A percentile compares a stretch with the other conserved stretches of the same genome.
These are phyloP conservation scores for Parachaetomium inaequale DNA, from an alignment of 495 filamentous ascomycete species.

Conservation along the genomic window DNA sequence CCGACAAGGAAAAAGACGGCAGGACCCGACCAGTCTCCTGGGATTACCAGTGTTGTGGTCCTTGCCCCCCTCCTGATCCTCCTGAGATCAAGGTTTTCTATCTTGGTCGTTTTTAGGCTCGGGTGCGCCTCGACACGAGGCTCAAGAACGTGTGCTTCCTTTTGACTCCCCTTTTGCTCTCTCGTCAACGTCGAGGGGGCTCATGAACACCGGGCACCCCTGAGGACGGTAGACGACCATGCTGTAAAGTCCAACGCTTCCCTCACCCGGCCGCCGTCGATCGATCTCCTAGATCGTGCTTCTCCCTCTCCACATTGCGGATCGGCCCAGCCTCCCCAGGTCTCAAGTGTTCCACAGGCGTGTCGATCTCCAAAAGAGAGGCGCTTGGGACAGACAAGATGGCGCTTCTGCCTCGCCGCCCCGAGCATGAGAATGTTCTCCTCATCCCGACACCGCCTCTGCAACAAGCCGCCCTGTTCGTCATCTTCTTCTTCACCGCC, in stretches of 20 bases:
- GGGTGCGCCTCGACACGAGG: background rate
- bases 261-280: background rate
- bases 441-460: slow-evolving; percentile 17
- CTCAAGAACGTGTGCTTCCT: background rate
- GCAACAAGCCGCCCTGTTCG: slow-evolving; percentile 11
- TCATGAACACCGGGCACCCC: background rate
- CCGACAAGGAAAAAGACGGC: background rate
- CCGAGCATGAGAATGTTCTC: slow-evolving; percentile 9
- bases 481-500: slow-evolving; percentile 20
- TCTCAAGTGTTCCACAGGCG: background rate
- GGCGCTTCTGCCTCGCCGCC: slow-evolving; percentile 13
- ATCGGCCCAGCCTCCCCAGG: background rate
- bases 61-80: background rate
- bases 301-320: background rate
- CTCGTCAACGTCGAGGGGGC: background rate
- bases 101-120: background rate
- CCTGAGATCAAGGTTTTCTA: background rate
- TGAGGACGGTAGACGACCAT: background rate
- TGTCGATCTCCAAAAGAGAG: background rate
- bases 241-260: background rate
- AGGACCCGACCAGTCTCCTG: background rate
- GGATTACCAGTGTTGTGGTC: background rate
- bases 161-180: background rate
- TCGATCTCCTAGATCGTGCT: background rate
- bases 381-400: background rate